Evolutionary conservation across 768 basidiomycete species (phyloP), one percentile per base, ranked within the genome.

Genomic region (Clavulina sp.): DNA sequence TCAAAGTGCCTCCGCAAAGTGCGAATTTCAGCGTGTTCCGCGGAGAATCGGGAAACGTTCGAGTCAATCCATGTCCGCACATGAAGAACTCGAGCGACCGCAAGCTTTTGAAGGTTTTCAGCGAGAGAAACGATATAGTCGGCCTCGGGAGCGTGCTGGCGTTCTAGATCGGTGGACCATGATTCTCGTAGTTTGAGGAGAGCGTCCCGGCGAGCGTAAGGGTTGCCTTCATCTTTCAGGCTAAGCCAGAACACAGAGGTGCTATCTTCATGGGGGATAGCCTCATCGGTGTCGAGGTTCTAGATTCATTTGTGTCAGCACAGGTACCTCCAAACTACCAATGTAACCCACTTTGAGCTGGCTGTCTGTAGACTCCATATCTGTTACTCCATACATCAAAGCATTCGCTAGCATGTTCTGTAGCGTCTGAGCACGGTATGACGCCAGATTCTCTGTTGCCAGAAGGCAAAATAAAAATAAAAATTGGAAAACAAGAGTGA

Each of bases 271-370:
- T 56, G 48, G 0, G 67, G 64, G n/a, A 78, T 63, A 1, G 62
- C 54, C 4, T 59, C 44, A 51, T 74, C 73, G 5, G 70, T 74
- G 52, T 78, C 76, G 46, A 77, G 58, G 57, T 77, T 76, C 77
- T 76, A n/a, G 28, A 29, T 49, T 0, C 5, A 38, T 19, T 9
- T 9, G 36, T 19, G 9, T 38, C 31, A 32, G 9, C 5, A 21
- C 16, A 46, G 7, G 7, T 7, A 46, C 16, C 9, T 7, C 9
- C 16, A 24, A 9, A 24, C 23, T 9, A n/a, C 23, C 7, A 26
- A 7, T 46, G 9, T 26, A 7, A 9, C 49, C 48, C 19, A 76
- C 78, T 67, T 74, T 77, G 26, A 79, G 59, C 1, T 67, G 69
- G 54, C 77, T 76, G 3, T 47, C 56, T 19, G 69, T 68, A 0